These are phyloP conservation scores for Aspergillus tubingensis DNA, from an alignment of 2,329 filamentous ascomycete species.

Conservation along the genomic window DNA sequence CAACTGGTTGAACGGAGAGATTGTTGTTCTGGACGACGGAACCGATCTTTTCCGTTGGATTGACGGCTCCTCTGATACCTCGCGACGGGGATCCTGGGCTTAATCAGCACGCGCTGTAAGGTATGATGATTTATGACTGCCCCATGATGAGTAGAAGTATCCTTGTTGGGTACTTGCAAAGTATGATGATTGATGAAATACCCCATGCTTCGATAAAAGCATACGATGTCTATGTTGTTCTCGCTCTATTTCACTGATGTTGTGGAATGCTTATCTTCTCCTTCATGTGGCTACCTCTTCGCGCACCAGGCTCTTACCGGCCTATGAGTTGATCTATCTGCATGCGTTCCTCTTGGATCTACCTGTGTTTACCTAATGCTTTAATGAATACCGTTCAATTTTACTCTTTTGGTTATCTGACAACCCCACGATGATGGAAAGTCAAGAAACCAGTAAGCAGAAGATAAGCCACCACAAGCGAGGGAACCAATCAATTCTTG, in stretches of 20 bases:
- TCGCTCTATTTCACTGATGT: neutral
- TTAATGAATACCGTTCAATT: neutral
- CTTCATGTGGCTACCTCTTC: neutral
- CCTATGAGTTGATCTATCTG: neutral
- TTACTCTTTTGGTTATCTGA: neutral
- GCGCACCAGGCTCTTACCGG: neutral
- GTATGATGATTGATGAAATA: neutral
- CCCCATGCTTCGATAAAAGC: neutral
- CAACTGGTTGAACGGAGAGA: conserved; percentile 12
- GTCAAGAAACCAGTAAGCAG: no score
- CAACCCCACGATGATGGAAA: no score
- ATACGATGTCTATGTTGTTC: neutral
- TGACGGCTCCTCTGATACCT: neutral
- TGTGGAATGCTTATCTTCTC: no score
- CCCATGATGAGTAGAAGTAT: neutral
- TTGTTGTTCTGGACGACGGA: conserved; percentile 7
- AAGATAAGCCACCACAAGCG: no score
- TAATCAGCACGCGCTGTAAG: neutral
- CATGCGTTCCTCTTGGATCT: neutral
- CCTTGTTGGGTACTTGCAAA: neutral
- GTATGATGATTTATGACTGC: conserved; percentile 1
- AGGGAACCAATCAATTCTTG: no score
- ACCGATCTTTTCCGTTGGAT: conserved; percentile 7
- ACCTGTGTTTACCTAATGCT: neutral
- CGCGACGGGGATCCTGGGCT: neutral